Evolutionary conservation across 179 eudicot species (phyloP), one percentile per base, ranked within the genome.

Genomic region (Vitellaria paradoxa): DNA sequence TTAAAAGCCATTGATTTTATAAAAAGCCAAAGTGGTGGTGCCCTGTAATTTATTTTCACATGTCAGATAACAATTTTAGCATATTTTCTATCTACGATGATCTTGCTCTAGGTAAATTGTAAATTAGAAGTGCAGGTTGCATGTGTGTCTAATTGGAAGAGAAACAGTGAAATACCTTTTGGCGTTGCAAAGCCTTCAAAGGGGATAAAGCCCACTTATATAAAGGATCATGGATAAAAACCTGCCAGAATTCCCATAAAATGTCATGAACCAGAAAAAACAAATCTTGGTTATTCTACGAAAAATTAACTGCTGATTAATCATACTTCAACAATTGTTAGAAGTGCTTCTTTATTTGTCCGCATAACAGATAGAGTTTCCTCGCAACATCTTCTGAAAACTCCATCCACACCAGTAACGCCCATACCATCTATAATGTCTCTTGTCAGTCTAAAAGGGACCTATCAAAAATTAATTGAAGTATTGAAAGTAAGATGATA

Each of bases 361-460:
- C 98, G 87, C 98, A 96, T 93, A 74, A 96, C 93, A 61, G 97
- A 84, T 69, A 96, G 94, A 30, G 97, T 96, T 88, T 93, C 97
- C 87, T 96, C 96, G 47, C 97, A 92, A 74, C 99, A 93, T 85
- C 92, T 91, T 92, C 97, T 90, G 82, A 87, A 96, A 74, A 96
- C 97, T 77, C 99, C 99, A 87, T 96, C 98, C 62, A 93, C 92
- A 75, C 99, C 98, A 20, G 97, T 90, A 76, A 92, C 88, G 50
- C 99, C 99, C 99, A 96, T 96, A 77, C 98, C 99, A 87, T 96
- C 99, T 56, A 96, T 85, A 77, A 93, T 82, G 81, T 96, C 99
- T 76, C 98, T 86, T 42, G 98, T 93, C 79, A 96, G 88, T 87
- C 99, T 87, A 82, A 90, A 96, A 64, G 99, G 97, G 18, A 96